phyloP scores from a whole-genome alignment of 1,284 basidiomycete species.

The Ceratorhiza oryzae-sativae region DNA sequence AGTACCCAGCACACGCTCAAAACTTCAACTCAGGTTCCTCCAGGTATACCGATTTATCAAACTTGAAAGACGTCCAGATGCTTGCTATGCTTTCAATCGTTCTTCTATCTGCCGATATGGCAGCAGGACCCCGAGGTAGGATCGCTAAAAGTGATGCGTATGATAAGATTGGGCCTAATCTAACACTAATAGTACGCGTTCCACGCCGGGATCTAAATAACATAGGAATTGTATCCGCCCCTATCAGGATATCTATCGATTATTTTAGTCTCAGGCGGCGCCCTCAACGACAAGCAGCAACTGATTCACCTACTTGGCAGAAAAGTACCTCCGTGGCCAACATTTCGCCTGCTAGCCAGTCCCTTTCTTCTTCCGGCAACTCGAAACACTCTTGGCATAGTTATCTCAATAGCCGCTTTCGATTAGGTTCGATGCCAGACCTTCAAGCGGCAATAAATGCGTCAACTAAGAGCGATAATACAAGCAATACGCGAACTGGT shows the following conservation, averaged over 20 bases:
- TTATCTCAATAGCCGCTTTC: constrained; percentile 33
- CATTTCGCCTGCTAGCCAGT: constrained; percentile 27
- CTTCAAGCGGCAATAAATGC: constrained; percentile 32
- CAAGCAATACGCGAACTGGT: constrained; percentile 25
- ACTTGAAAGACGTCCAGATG: constrained; percentile 42
- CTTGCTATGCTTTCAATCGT: constrained; percentile 43
- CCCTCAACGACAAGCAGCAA: constrained; percentile 18
- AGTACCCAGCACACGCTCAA: not conserved
- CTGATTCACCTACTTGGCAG: constrained; percentile 38
- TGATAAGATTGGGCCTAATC: not conserved
- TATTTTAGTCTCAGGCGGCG: constrained; percentile 41
- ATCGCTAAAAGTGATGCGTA: not conserved
- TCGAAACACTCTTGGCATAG: constrained; percentile 40
- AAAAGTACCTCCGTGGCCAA: constrained; percentile 26
- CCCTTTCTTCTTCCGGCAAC: constrained; percentile 30
- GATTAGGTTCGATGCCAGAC: constrained; percentile 34
- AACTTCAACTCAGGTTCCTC: not conserved
- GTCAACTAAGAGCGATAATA: not conserved
- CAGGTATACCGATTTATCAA: constrained; percentile 40
- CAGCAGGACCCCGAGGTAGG: constrained; percentile 37
- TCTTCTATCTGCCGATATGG: constrained; percentile 40
- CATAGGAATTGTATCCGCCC: constrained; percentile 13
- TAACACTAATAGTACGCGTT: not conserved
- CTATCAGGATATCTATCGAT: constrained; percentile 40
- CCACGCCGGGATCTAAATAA: constrained; percentile 24